Evolutionary conservation across 495 filamentous ascomycete species (phyloP).

Genomic region (Penicillium maclennaniae): DNA sequence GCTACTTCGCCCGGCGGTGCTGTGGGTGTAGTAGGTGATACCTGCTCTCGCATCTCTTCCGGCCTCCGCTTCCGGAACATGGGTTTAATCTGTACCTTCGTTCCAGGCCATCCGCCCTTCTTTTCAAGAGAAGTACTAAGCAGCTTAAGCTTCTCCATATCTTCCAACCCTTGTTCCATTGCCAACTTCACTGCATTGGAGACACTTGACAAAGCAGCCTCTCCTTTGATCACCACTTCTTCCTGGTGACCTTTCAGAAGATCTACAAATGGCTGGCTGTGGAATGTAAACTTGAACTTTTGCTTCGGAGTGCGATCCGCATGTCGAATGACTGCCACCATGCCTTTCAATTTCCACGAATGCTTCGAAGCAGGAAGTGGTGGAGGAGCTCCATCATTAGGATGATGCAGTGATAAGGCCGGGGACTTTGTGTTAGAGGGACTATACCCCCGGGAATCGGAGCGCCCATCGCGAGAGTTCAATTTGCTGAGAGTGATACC

Average conservation of each 20-base stretch:
- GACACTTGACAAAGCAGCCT: conserved; percentile 85
- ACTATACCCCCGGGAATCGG: conserved; percentile 24
- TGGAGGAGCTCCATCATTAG: conserved; percentile 28
- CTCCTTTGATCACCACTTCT: conserved; percentile 91
- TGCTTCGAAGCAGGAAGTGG: conserved; percentile 88
- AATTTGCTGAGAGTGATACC: conserved; percentile 14
- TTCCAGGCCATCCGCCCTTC: conserved; percentile 90
- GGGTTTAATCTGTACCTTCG: conserved; percentile 98
- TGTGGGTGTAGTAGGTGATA: conserved; percentile 5
- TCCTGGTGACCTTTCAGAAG: conserved; percentile 91
- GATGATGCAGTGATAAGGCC: conserved; percentile 25
- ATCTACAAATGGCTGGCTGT: conserved; percentile 92
- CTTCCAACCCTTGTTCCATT: conserved; percentile 72
- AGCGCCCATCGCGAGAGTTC: conserved; percentile 23
- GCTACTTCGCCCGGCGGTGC: conserved; percentile 7
- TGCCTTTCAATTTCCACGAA: conserved; percentile 97
- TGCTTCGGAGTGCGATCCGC: conserved; percentile 97
- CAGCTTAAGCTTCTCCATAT: conserved; percentile 76
- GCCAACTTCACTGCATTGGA: conserved; percentile 77
- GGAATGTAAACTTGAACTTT: conserved; percentile 99
- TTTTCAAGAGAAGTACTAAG: conserved; percentile 81
- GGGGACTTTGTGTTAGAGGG: conserved; percentile 32
- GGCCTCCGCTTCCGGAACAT: conserved; percentile 85
- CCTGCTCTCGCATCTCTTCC: conserved; percentile 45
- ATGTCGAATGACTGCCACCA: conserved; percentile 93